A percentile compares a stretch with the other conserved stretches of the same genome.
Conservation (phyloP, 768 basidiomycete species). For the Clitopilus passeckerianus region DNA sequence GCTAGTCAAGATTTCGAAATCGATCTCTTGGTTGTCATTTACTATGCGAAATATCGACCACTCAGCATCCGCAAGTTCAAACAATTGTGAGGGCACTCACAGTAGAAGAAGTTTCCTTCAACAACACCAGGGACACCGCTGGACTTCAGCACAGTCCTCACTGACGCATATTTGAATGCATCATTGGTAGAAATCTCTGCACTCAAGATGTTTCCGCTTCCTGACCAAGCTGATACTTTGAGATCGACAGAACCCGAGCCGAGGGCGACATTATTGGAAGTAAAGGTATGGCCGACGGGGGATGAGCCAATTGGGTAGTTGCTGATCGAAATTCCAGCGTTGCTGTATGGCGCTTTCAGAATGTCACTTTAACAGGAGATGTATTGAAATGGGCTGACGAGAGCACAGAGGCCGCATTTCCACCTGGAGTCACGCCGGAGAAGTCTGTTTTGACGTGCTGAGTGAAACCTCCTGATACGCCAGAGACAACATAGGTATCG, state of each 20-base stretch:
- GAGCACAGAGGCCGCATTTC: conserved; percentile 16
- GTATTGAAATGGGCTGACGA: conserved; percentile 10
- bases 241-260: conserved; percentile 25
- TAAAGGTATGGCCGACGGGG: conserved; percentile 20
- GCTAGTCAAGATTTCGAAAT: conserved; percentile 30
- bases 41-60: conserved; percentile 9
- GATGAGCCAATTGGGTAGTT: conserved; percentile 14
- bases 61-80: not conserved
- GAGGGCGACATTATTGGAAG: conserved; percentile 22
- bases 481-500: conserved; percentile 20
- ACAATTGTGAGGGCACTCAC: conserved; percentile 12
- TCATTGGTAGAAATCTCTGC: conserved; percentile 24
- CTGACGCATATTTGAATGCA: conserved; percentile 25
- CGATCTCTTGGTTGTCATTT: conserved; percentile 25
- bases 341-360: conserved; percentile 5
- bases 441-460: conserved; percentile 21
- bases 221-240: conserved; percentile 25
- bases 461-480: conserved; percentile 22
- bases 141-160: conserved; percentile 28
- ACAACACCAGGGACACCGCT: conserved; percentile 26
- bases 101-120: conserved; percentile 32
- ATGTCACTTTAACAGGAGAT: not conserved
- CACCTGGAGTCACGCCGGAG: conserved; percentile 14
- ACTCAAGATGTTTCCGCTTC: conserved; percentile 20
- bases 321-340: conserved; percentile 23